A percentile compares a stretch with the other conserved stretches of the same genome.
Conservation (phyloP, 352 stramenopile species). For the Phytophthora melonis region DNA sequence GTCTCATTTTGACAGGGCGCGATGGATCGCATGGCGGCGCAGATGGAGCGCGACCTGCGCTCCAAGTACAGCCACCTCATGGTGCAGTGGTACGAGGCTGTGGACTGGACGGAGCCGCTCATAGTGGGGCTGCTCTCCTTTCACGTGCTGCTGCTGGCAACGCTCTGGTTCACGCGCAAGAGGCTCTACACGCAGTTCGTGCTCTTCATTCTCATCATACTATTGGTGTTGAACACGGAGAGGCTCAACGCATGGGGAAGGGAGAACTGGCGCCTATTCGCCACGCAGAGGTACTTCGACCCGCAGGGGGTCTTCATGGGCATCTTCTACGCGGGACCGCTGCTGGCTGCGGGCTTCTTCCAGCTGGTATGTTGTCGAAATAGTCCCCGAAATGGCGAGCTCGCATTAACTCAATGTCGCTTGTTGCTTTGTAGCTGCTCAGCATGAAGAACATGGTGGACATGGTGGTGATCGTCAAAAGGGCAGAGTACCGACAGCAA, state of each 20-base stretch:
- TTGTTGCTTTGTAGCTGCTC: slow-evolving; percentile 49
- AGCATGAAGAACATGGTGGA: slow-evolving; percentile 85
- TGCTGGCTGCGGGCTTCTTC: slow-evolving; percentile 82
- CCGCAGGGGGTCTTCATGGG: slow-evolving; percentile 82
- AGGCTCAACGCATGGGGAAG: slow-evolving; percentile 70
- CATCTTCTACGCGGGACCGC: slow-evolving; percentile 81
- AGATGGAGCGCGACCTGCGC: slow-evolving; percentile 76
- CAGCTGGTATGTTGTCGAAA: slow-evolving; percentile 57
- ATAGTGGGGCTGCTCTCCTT: slow-evolving; percentile 65
- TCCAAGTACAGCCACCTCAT: slow-evolving; percentile 80
- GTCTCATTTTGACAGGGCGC: background rate
- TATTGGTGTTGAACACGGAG: slow-evolving; percentile 67
- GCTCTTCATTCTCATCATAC: slow-evolving; percentile 75
- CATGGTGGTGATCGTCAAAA: slow-evolving; percentile 85
- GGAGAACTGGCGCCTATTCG: slow-evolving; percentile 67
- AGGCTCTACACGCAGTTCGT: slow-evolving; percentile 61
- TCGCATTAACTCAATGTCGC: background rate
- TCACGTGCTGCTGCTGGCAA: slow-evolving; percentile 63
- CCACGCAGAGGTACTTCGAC: slow-evolving; percentile 89
- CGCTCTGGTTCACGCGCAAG: slow-evolving; percentile 68
- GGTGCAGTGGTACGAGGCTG: slow-evolving; percentile 83
- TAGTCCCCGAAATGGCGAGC: background rate
- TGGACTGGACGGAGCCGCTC: slow-evolving; percentile 84
- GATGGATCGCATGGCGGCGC: slow-evolving; percentile 71
- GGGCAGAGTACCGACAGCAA: slow-evolving; percentile 67